Conservation (phyloP, 2,329 filamentous ascomycete genomes). For the Fusarium pseudograminearum region DNA sequence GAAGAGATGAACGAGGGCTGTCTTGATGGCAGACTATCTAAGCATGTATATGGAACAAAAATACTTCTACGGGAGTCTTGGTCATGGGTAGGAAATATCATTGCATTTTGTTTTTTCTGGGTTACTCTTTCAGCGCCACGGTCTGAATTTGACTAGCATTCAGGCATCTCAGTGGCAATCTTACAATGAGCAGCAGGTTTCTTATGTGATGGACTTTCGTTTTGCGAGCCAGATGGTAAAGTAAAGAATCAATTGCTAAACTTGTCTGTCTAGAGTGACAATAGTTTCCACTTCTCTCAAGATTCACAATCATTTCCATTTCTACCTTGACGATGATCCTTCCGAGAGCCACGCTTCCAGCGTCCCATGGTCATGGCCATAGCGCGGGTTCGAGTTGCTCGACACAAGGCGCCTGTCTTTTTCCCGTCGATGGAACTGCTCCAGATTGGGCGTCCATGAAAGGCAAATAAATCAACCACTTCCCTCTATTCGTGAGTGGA, state of each 20-base stretch:
- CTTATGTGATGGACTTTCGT: neutral
- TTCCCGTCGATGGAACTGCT: neutral
- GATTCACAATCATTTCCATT: neutral
- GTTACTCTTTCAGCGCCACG: neutral
- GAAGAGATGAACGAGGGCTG: slow-evolving; percentile 17
- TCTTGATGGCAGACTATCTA: slow-evolving; percentile 41
- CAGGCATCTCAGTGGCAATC: neutral
- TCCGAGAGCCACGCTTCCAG: slow-evolving; percentile 47
- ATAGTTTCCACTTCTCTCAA: neutral
- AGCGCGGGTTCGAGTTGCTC: slow-evolving; percentile 1
- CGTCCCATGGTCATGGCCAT: slow-evolving; percentile 38
- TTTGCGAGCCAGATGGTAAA: neutral
- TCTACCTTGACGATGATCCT: slow-evolving; percentile 5
- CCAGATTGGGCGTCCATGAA: neutral
- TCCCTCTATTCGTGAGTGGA: neutral
- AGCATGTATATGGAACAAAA: slow-evolving; percentile 46
- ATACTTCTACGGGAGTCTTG: slow-evolving; percentile 43
- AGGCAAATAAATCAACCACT: neutral
- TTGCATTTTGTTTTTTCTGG: slow-evolving; percentile 38
- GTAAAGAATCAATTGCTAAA: slow-evolving; percentile 8
- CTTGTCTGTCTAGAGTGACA: neutral
- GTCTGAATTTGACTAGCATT: neutral
- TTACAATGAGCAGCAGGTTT: neutral
- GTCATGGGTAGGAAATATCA: slow-evolving; percentile 49
- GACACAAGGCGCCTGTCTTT: slow-evolving; percentile 7